phyloP scores from a whole-genome alignment of 169 alveolate species.

The Besnoitia besnoiti region DNA sequence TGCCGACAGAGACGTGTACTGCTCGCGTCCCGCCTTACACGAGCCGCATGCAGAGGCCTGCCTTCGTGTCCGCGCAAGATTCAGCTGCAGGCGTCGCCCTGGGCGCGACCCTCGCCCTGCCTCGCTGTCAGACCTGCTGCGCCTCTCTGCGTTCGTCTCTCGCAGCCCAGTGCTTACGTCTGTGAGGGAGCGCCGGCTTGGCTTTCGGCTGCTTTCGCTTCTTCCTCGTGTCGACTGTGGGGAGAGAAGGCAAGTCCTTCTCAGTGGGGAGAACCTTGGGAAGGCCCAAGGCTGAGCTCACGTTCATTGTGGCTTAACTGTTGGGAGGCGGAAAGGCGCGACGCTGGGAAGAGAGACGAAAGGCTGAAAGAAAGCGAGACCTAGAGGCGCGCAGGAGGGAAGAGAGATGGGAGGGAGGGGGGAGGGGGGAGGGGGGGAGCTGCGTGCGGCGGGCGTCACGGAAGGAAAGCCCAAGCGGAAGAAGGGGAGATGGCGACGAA shows the following conservation, averaged over 20 bases:
- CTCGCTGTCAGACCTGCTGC: no score
- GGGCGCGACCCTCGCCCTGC: no score
- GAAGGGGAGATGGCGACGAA: neutral
- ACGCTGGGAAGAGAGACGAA: neutral
- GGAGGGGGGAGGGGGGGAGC: neutral
- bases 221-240: neutral
- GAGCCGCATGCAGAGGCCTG: no score
- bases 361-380: neutral
- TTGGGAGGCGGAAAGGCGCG: neutral
- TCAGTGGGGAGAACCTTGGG: conserved; percentile 6
- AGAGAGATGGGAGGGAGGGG: neutral
- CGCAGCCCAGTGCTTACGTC: neutral
- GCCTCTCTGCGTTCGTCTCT: no score
- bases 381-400: neutral
- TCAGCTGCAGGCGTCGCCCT: no score
- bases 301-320: neutral
- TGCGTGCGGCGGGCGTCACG: neutral
- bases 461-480: neutral
- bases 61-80: no score
- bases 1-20: no score
- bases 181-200: neutral
- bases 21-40: no score
- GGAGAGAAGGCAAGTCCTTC: conserved; percentile 23
- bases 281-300: neutral
- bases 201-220: neutral